Evolutionary conservation across 345 rosid genomes (phyloP).

Genomic region (Odontarrhena argentea): DNA sequence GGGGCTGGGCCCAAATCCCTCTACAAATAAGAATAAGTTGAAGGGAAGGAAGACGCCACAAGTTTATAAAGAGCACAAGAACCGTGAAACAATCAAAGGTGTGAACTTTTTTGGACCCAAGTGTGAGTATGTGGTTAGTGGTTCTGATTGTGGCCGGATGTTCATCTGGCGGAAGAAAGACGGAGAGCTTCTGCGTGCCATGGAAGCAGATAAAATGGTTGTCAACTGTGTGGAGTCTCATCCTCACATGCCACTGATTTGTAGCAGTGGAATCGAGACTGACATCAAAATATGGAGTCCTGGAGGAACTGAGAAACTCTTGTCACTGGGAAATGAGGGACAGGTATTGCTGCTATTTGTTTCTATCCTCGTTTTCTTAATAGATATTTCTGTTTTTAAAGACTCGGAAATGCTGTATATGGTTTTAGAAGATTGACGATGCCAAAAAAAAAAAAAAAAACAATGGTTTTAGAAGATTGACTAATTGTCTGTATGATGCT

Average conservation of each 20-base stretch:
- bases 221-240: conserved; percentile 87
- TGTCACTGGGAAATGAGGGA: conserved; percentile 51
- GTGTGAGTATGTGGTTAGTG: conserved; percentile 90
- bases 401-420: conserved; percentile 2
- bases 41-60: conserved; percentile 46
- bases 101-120: conserved; percentile 84
- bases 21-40: conserved; percentile 33
- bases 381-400: neutral
- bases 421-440: conserved; percentile 1
- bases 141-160: conserved; percentile 88
- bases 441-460: no score
- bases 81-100: conserved; percentile 73
- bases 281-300: conserved; percentile 91
- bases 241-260: conserved; percentile 67
- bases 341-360: conserved; percentile 50
- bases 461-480: neutral
- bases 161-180: conserved; percentile 91
- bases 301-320: conserved; percentile 61
- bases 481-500: conserved; percentile 27
- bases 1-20: conserved; percentile 73
- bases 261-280: conserved; percentile 79
- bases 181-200: conserved; percentile 79
- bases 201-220: conserved; percentile 73
- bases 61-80: conserved; percentile 74
- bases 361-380: neutral